phyloP scores from a whole-genome alignment of 768 basidiomycete genomes.

The Tulasnella sp. region DNA sequence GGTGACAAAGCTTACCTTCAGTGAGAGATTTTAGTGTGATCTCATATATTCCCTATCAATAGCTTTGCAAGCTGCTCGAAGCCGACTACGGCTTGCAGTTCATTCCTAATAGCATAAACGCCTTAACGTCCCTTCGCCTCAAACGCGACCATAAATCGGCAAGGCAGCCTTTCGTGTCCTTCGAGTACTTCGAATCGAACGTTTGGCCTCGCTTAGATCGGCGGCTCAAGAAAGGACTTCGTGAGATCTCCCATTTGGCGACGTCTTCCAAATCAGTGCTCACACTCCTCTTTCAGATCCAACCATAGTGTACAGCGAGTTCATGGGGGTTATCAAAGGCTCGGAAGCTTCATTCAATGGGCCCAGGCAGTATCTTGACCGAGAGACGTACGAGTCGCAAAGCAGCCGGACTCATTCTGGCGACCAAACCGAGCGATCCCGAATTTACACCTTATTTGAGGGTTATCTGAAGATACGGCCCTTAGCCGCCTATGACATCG shows the following conservation, averaged over 20 bases:
- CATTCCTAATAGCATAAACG: neutral
- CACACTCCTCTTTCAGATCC: constrained; percentile 40
- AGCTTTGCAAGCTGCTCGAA: constrained; percentile 47
- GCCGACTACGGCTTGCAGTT: constrained; percentile 33
- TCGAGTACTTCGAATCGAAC: constrained; percentile 38
- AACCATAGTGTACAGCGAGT: constrained; percentile 48
- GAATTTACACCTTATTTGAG: constrained; percentile 51
- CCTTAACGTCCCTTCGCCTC: constrained; percentile 5
- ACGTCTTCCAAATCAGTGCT: neutral
- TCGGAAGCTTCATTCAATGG: constrained; percentile 44
- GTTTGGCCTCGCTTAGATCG: constrained; percentile 59
- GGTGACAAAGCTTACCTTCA: constrained; percentile 18
- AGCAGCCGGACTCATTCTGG: constrained; percentile 36
- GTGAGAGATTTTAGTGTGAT: too few relatives aligned
- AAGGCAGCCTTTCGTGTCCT: constrained; percentile 34
- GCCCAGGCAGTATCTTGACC: constrained; percentile 37
- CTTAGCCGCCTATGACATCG: constrained; percentile 38
- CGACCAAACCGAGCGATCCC: constrained; percentile 26
- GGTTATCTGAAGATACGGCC: constrained; percentile 37
- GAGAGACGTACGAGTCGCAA: constrained; percentile 30
- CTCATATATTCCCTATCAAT: neutral
- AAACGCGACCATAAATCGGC: neutral
- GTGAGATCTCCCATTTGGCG: constrained; percentile 31
- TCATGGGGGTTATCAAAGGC: constrained; percentile 57
- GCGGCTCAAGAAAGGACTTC: constrained; percentile 43